Percentiles rank a stretch among this genome's conserved stretches.
Conservation (phyloP, 257 asterid genomes). For the Solanum gandarillasii region DNA sequence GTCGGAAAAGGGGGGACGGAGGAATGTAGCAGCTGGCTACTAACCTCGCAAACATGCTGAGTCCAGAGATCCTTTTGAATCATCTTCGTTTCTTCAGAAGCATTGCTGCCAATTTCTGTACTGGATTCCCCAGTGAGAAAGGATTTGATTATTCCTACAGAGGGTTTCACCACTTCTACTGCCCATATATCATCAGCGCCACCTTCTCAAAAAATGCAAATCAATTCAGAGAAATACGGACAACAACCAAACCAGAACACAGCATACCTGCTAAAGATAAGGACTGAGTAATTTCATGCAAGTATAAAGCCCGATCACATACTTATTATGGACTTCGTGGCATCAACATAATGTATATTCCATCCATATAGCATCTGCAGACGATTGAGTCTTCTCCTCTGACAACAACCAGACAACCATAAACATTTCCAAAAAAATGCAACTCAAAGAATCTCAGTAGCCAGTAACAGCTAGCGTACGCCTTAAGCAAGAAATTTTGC, state of each 20-base stretch:
- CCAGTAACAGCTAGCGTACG: neutral
- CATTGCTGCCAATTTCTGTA: slow-evolving; percentile 9
- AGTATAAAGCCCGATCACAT: slow-evolving; percentile 1
- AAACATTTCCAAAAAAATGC: neutral
- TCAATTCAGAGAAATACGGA: neutral
- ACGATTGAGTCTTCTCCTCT: slow-evolving; percentile 66
- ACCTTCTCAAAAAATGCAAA: slow-evolving; percentile 17
- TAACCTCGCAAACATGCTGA: slow-evolving; percentile 58
- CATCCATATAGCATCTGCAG: slow-evolving; percentile 76
- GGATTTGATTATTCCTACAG: slow-evolving; percentile 35
- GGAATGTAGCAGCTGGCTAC: neutral
- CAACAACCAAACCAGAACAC: neutral
- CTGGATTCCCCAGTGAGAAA: slow-evolving; percentile 29
- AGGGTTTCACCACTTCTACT: slow-evolving; percentile 54
- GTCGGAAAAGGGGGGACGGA: neutral
- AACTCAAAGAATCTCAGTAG: neutral
- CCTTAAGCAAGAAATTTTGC: neutral
- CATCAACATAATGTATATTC: slow-evolving; percentile 58
- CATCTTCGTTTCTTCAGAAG: slow-evolving; percentile 13
- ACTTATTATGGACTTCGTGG: slow-evolving; percentile 54
- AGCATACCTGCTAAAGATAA: neutral
- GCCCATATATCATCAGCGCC: slow-evolving; percentile 42
- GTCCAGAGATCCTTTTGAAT: slow-evolving; percentile 68
- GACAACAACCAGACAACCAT: slow-evolving; percentile 10
- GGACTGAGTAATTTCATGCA: neutral